phyloP scores from a whole-genome alignment of 495 filamentous ascomycete genomes.

The Penicillium bovifimosum region DNA sequence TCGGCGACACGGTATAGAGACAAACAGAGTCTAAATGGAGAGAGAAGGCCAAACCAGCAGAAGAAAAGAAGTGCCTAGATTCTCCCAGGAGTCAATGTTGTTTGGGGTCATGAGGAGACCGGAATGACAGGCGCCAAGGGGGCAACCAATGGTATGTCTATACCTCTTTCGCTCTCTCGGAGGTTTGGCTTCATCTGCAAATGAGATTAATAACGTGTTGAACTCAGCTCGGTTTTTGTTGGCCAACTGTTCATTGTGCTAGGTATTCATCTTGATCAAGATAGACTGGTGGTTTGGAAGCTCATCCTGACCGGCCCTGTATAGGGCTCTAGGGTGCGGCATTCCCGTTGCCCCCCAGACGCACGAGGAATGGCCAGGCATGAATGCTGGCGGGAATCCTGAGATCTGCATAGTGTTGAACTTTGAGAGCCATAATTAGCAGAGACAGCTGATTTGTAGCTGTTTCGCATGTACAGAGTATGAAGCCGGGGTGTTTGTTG shows the following conservation, averaged over 20 bases:
- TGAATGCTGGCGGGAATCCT: conserved; percentile 24
- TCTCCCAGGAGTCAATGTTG: conserved; percentile 17
- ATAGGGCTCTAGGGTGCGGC: conserved; percentile 12
- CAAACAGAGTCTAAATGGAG: conserved; percentile 16
- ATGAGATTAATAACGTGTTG: background rate
- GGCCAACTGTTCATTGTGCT: too few relatives aligned
- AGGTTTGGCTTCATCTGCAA: background rate
- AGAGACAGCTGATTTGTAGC: background rate
- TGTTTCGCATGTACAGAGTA: background rate
- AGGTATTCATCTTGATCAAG: background rate
- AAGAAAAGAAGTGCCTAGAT: conserved; percentile 28
- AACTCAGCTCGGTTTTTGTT: background rate
- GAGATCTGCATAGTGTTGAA: conserved; percentile 9
- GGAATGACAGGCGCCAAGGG: conserved; percentile 25
- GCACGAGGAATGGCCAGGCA: conserved; percentile 20
- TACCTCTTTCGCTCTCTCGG: background rate
- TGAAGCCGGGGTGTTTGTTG: background rate
- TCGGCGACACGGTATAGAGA: conserved; percentile 7
- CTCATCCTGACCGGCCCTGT: background rate
- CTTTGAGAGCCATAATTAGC: background rate
- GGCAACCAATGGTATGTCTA: conserved; percentile 25
- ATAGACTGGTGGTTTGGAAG: background rate
- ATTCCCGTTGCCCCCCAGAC: conserved; percentile 17
- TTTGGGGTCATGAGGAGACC: conserved; percentile 20
- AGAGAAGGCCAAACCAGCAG: conserved; percentile 5